Evolutionary conservation across 176 grass and related monocot genomes (phyloP).

Genomic region (Typha latifolia): DNA sequence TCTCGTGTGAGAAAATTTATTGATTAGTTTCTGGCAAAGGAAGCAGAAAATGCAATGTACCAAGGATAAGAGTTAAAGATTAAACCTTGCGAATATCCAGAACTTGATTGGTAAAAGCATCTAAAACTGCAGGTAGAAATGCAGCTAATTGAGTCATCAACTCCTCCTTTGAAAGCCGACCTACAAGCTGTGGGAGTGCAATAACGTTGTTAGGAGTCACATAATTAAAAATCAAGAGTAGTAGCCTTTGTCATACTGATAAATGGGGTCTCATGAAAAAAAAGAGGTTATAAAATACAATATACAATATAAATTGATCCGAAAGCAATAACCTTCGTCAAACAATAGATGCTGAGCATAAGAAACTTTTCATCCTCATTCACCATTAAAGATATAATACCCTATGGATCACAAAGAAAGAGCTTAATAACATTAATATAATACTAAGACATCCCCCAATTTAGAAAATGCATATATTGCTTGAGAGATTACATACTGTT

Average conservation of each 20-base stretch:
- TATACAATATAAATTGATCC: not conserved
- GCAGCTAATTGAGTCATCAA: constrained; percentile 77
- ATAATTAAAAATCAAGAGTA: not conserved
- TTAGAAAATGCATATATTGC: constrained; percentile 9
- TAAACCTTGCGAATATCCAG: constrained; percentile 93
- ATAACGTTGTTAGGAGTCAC: not conserved
- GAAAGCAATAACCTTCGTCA: constrained; percentile 62
- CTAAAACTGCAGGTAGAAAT: constrained; percentile 89
- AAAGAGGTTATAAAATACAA: not conserved
- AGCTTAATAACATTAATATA: not conserved
- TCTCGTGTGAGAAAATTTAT: not conserved
- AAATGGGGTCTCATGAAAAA: not conserved
- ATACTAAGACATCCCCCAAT: constrained; percentile 2
- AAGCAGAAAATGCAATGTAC: constrained; percentile 1
- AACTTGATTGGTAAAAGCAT: constrained; percentile 93
- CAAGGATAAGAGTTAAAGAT: constrained; percentile 10
- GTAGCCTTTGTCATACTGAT: not conserved
- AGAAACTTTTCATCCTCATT: constrained; percentile 67
- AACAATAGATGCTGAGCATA: constrained; percentile 62
- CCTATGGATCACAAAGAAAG: constrained; percentile 18
- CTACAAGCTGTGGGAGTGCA: constrained; percentile 60
- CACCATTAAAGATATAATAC: constrained; percentile 53
- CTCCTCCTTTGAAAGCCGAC: constrained; percentile 67
- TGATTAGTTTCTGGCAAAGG: not conserved
- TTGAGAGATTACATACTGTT: constrained; percentile 37